phyloP scores from a whole-genome alignment of 148 eudicot species.

The Oxyria digyna region DNA sequence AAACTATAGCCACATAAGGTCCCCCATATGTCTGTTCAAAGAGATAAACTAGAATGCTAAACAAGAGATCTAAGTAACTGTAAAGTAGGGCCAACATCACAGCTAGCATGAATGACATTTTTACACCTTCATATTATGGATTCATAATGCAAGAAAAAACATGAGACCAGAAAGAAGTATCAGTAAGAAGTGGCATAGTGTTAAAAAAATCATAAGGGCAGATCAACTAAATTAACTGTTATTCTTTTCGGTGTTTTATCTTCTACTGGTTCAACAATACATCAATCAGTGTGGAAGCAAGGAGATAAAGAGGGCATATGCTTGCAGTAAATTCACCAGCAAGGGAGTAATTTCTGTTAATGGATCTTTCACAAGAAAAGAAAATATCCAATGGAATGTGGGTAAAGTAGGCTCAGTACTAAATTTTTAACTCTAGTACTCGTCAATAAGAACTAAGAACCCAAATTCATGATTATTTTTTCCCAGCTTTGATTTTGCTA shows the following conservation, averaged over 20 bases:
- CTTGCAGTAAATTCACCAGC: conserved; percentile 2
- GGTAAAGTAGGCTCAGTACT: too few species aligned
- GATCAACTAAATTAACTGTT: too few species aligned
- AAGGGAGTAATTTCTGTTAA: neutral
- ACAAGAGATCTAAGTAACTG: neutral
- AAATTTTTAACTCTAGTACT: too few species aligned
- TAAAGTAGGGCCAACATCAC: neutral
- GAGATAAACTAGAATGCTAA: neutral
- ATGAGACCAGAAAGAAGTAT: too few species aligned
- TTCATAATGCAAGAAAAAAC: neutral
- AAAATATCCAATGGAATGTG: neutral
- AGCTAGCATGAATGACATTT: neutral
- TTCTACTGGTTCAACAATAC: too few species aligned
- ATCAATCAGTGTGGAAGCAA: neutral
- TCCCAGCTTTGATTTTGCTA: conserved; percentile 6
- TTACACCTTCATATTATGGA: neutral
- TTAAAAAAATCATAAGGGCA: too few species aligned
- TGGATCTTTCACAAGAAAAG: neutral
- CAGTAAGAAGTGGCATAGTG: too few species aligned
- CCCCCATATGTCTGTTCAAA: neutral
- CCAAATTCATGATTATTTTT: neutral
- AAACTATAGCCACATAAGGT: neutral
- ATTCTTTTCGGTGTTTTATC: too few species aligned
- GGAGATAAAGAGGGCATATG: neutral
- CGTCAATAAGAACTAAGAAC: neutral